phyloP scores from a whole-genome alignment of 257 asterid species.

The Mentha longifolia region DNA sequence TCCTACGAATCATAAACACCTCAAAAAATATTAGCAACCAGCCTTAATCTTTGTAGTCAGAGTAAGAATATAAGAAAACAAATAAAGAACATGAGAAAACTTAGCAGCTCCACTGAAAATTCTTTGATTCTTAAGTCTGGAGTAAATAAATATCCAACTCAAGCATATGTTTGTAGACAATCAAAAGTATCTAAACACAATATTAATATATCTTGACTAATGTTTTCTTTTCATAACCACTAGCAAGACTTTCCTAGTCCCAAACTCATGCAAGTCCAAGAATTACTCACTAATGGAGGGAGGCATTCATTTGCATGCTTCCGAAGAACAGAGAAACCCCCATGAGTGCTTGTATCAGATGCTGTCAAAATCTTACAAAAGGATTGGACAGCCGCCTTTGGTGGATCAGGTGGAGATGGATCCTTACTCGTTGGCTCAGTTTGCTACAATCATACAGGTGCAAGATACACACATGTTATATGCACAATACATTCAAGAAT shows the following conservation, averaged over 20 bases:
- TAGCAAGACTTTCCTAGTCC: background rate
- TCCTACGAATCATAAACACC: conserved; percentile 48
- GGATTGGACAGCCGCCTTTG: conserved; percentile 53
- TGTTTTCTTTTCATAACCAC: background rate
- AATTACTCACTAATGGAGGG: conserved; percentile 65
- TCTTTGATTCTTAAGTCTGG: background rate
- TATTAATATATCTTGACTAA: background rate
- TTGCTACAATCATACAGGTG: conserved; percentile 55
- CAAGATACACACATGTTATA: background rate
- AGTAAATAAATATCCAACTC: background rate
- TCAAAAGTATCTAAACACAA: background rate
- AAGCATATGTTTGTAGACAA: background rate
- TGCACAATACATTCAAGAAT: background rate
- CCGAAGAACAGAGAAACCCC: conserved; percentile 92
- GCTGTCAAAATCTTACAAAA: conserved; percentile 87
- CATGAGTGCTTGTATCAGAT: conserved; percentile 93
- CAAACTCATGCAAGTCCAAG: background rate
- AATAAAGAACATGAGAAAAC: background rate
- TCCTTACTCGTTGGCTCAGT: conserved; percentile 60
- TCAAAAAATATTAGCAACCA: conserved; percentile 26
- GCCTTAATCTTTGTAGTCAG: background rate
- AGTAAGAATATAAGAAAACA: background rate
- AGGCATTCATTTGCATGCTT: conserved; percentile 90
- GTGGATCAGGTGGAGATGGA: conserved; percentile 58
- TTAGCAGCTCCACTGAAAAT: background rate